Evolutionary conservation across 805 yeast genomes (phyloP), one percentile per base, ranked within the genome.

Genomic region (Ogataea paradorogensis): DNA sequence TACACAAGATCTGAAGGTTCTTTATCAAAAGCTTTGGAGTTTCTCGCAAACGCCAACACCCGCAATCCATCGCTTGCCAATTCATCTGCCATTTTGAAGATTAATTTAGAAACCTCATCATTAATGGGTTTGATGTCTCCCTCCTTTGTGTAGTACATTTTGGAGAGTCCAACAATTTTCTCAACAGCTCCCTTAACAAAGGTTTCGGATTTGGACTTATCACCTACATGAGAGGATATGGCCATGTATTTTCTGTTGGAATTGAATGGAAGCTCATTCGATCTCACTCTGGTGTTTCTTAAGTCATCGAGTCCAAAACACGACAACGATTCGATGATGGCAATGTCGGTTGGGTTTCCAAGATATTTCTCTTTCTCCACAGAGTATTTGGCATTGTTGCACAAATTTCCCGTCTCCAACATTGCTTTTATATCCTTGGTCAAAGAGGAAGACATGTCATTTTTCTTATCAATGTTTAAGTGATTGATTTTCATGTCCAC

Each of bases 321-420:
- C 5, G 77, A 67, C 41, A 89, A 67, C 24, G 79, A 76, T 61
- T 87, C 96, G 40, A 89, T 69, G 30, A 93, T 69, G 0, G 99
- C 98, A 51, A 90, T 80, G 65, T 93, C 99, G 10, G 96, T 88
- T 27, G 99, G 95, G 62, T 91, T 93, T 20, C 99, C 99, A 33
- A 85, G 76, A 55, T 66, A 83, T 56, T 76, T 80, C 43, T 77
- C 84, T 56, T 73, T 76, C 53, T 84, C 95, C 30, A 64, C 65
- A 0, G 90, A 82, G 50, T 66, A 84, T 45, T 76, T 73, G 10
- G 89, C 77, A 57, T 85, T 85, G 65, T 85, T 85, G 67, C 93
- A 85, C 33, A 84, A 59, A 51, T 77, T 81, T 14, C 90, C 91
- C 28, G 79, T 69, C 51, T 78, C 84, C 46, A 85, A 61, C 13